A percentile compares a stretch with the other conserved stretches of the same genome.
Evolutionary conservation across 768 basidiomycete genomes (phyloP).

Genomic region (Pisolithus albus): DNA sequence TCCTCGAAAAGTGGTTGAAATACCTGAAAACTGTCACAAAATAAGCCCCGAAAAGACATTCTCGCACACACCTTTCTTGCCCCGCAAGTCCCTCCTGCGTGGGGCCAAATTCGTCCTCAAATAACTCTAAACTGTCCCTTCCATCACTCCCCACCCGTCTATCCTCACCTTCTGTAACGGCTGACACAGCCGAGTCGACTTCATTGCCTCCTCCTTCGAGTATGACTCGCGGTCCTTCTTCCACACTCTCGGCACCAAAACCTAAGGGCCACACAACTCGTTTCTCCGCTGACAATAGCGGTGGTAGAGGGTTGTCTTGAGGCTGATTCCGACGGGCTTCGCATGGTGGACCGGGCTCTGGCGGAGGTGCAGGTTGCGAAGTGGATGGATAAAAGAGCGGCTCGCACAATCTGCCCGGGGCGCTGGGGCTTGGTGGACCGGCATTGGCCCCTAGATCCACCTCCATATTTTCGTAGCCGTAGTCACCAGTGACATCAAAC

Average conservation of each 20-base stretch:
- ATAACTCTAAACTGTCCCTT: conserved; percentile 22
- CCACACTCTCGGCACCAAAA: conserved; percentile 63
- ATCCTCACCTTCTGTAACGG: neutral
- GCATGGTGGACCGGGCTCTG: neutral
- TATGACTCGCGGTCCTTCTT: conserved; percentile 49
- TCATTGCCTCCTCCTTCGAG: conserved; percentile 30
- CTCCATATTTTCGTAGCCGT: conserved; percentile 1
- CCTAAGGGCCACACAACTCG: conserved; percentile 53
- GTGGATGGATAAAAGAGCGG: conserved; percentile 21
- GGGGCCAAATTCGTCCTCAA: conserved; percentile 29
- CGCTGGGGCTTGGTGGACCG: neutral
- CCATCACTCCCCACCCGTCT: conserved; percentile 2
- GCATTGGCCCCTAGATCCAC: conserved; percentile 2
- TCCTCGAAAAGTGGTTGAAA: conserved; percentile 31
- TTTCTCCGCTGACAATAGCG: conserved; percentile 50
- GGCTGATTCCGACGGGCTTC: conserved; percentile 9
- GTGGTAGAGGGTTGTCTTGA: conserved; percentile 48
- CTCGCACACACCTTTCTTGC: conserved; percentile 18
- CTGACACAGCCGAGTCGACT: conserved; percentile 13
- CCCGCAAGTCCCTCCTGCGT: conserved; percentile 22
- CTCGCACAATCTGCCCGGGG: conserved; percentile 5
- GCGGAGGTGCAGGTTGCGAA: conserved; percentile 14
- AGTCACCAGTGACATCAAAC: neutral
- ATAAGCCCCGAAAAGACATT: neutral
- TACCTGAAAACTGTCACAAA: conserved; percentile 7